phyloP scores from a whole-genome alignment of 2,329 filamentous ascomycete genomes.

The Phialophora expanda region DNA sequence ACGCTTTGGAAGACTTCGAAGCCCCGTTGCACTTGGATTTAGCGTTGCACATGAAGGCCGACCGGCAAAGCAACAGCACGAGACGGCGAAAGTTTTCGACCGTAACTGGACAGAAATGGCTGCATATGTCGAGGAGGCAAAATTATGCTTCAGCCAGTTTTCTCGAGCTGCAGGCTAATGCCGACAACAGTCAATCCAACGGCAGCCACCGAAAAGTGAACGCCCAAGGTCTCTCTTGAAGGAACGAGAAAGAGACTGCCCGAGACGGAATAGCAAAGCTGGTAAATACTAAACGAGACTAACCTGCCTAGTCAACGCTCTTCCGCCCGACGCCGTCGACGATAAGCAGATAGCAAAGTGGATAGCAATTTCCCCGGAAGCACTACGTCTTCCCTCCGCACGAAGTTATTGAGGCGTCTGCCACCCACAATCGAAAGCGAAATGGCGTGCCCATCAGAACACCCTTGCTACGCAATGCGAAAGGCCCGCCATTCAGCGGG shows the following conservation, averaged over 20 bases:
- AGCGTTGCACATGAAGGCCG: constrained; percentile 8
- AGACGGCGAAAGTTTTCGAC: not conserved
- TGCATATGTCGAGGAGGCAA: constrained; percentile 14
- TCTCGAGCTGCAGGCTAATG: not conserved
- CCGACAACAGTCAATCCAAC: constrained; percentile 1
- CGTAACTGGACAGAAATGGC: constrained; percentile 1
- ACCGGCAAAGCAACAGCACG: not conserved
- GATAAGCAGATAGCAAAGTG: constrained; percentile 35
- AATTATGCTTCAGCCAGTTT: constrained; percentile 3
- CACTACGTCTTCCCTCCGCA: constrained; percentile 36
- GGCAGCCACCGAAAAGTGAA: constrained; percentile 19
- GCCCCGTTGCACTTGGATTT: not conserved
- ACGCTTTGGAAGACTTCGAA: not conserved
- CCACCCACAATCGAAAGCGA: constrained; percentile 21
- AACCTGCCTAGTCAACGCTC: constrained; percentile 8
- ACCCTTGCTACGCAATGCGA: constrained; percentile 3
- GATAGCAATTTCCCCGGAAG: constrained; percentile 39
- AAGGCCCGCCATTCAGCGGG: not conserved
- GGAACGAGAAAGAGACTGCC: constrained; percentile 14
- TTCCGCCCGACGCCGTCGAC: constrained; percentile 32
- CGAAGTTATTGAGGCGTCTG: constrained; percentile 17
- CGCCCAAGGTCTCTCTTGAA: not conserved
- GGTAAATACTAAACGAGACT: constrained; percentile 16
- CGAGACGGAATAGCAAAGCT: constrained; percentile 5
- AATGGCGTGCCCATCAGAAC: constrained; percentile 12